Base-by-base conservation (phyloP, 1,139 yeast genomes). In the Geotrichum klebahnii region DNA sequence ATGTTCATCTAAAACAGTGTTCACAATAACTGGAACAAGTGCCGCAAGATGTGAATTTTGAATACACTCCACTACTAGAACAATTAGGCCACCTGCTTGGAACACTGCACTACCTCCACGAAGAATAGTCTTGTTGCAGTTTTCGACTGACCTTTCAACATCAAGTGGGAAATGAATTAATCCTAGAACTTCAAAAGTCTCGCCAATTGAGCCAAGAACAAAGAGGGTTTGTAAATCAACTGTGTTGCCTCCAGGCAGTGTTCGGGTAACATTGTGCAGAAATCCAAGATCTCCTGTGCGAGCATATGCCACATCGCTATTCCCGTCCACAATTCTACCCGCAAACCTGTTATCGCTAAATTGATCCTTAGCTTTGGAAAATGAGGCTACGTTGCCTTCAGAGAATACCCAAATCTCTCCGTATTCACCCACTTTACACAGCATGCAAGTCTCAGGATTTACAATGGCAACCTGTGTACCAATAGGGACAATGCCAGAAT, bases 331-430 rank as follows among this genome's bases (percentile, higher is more conserved):
- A 37, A 85, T 75, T 47, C 71, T 74, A 17, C 86, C 86, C 34
- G 67, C 64, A 57, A 84, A 76, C 52, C 83, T 82, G 33, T 70
- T 72, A 3, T 70, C 63, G 28, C 72, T 71, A 50, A 75, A 69
- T 23, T 65, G 59, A 50, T 70, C 76, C 53, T 50, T 66, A 1
- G 82, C 80, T 53, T 78, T 76, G 44, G 81, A 79, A 63, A 82
- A 83, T 3, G 80, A 78, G 5, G 73, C 66, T 31, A 82, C 82
- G 59, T 84, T 88, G 0, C 92, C 95, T 58, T 89, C 96, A 1
- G 96, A 84, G 55, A 84, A 79, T 1, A 92, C 94, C 98, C 98
- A 92, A 41, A 92, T 89, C 68, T 92, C 98, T 35, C 99, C 99
- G 65, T 81, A 83, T 65, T 94, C 98, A 12, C 97, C 97, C 52